Conservation (phyloP, 106 monocot species). For the Acorus calamus region DNA sequence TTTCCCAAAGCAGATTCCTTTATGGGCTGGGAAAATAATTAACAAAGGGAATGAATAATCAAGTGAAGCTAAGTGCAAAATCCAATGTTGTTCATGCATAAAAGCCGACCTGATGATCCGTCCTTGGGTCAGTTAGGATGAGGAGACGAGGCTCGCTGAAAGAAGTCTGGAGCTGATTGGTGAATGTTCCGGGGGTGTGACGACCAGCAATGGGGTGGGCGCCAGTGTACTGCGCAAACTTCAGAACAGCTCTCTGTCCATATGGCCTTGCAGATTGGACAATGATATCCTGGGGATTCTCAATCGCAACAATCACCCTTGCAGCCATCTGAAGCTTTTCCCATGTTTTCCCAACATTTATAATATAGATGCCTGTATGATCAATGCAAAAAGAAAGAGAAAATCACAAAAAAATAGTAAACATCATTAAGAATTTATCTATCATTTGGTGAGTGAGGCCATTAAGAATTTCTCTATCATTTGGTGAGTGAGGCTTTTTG, state of each 20-base stretch:
- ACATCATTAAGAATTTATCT: no score
- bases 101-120: conserved; percentile 73
- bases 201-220: conserved; percentile 91
- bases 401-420: no score
- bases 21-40: conserved; percentile 47
- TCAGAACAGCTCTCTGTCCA: conserved; percentile 81
- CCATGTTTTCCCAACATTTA: conserved; percentile 51
- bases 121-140: conserved; percentile 87
- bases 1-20: conserved; percentile 83
- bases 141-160: conserved; percentile 87
- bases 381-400: no score
- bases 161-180: conserved; percentile 81
- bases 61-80: no score
- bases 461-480: no score
- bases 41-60: neutral
- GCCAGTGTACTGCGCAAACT: conserved; percentile 90
- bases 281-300: conserved; percentile 48
- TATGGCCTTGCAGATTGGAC: conserved; percentile 63
- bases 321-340: conserved; percentile 54
- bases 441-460: no score
- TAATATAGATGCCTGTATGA: conserved; percentile 40
- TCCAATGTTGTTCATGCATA: no score
- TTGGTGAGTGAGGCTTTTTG: no score
- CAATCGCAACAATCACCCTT: conserved; percentile 53
- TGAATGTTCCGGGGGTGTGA: conserved; percentile 92